Evolutionary conservation across 257 asterid species (phyloP), one percentile per base, ranked within the genome.

Genomic region (Petunia axillaris): DNA sequence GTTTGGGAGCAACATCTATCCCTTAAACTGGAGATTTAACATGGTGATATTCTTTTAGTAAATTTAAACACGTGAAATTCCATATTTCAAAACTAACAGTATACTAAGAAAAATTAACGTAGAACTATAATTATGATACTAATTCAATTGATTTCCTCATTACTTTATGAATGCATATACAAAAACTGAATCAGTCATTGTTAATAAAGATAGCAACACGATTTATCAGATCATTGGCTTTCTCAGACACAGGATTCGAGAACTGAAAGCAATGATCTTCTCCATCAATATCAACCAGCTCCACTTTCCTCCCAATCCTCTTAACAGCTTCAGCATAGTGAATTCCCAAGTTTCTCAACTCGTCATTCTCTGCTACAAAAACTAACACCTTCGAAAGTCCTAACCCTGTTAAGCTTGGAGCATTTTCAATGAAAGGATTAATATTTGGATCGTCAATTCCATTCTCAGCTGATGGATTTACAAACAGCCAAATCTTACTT

Each of bases 211-310:
- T 37, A n/a, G 80, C 68, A 7, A 78, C n/a, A 10, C 36, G 75
- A 2, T 8, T 60, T 1, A 82, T 82, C n/a, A 82, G 2, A 62
- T 71, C 9, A 40, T 7, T 82, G 4, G 78, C 60, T 40, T 73
- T 82, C 44, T 82, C 68, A 59, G 75, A 1, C 7, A 78, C 55
- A 46, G 64, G 60, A 40, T 57, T 16, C 65, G 43, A 70, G 2
- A 82, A 35, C n/a, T 78, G 76, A 38, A 78, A 82, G 53, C 79
- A 78, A 70, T 78, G 76, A 38, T 10, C 85, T 64, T 63, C 85
- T 78, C 81, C 78, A 79, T 79, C 64, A 79, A 79, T 58, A 5
- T 73, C 73, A 74, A 73, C 53, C 62, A 74, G 11, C 16, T 83
- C 50, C 9, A 79, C 83, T 41, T 36, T 43, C 78, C 63, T 73